These are phyloP conservation scores for Metschnikowia bowlesiae DNA, from an alignment of 805 yeast species.

Conservation along the genomic window DNA sequence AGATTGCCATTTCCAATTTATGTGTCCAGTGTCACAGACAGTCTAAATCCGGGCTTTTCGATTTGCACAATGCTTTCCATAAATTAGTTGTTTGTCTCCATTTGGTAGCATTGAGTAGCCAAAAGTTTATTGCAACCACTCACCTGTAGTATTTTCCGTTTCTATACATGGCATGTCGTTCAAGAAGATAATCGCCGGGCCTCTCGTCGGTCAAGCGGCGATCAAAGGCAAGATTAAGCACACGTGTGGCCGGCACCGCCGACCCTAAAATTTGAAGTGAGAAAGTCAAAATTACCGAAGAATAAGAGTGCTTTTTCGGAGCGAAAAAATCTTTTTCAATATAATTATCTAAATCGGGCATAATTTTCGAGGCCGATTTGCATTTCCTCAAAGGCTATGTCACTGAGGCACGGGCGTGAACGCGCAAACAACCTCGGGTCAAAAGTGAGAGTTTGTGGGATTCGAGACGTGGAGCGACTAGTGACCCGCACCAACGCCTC, in stretches of 20 bases:
- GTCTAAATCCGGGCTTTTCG: neutral
- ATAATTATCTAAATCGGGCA: neutral
- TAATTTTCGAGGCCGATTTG: neutral
- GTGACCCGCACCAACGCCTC: constrained; percentile 3
- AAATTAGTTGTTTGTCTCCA: too few species aligned
- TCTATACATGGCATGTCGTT: too few species aligned
- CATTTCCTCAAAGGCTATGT: neutral
- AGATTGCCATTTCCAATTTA: neutral
- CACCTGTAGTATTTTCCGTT: too few species aligned
- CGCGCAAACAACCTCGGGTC: constrained; percentile 3
- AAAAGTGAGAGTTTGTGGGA: neutral
- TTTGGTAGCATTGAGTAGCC: too few species aligned
- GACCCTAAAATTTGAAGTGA: neutral
- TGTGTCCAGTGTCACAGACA: too few species aligned
- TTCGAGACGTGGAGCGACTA: neutral
- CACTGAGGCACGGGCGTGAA: neutral
- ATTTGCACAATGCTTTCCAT: neutral
- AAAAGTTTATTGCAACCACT: too few species aligned
- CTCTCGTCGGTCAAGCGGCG: neutral
- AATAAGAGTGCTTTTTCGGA: too few species aligned
- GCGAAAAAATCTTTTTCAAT: too few species aligned
- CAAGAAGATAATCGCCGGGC: too few species aligned
- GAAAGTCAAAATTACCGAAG: neutral
- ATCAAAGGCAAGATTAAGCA: neutral
- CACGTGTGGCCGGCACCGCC: neutral